Evolutionary conservation across 1,139 yeast species (phyloP).

Genomic region (Sugiyamaella neomexicana): DNA sequence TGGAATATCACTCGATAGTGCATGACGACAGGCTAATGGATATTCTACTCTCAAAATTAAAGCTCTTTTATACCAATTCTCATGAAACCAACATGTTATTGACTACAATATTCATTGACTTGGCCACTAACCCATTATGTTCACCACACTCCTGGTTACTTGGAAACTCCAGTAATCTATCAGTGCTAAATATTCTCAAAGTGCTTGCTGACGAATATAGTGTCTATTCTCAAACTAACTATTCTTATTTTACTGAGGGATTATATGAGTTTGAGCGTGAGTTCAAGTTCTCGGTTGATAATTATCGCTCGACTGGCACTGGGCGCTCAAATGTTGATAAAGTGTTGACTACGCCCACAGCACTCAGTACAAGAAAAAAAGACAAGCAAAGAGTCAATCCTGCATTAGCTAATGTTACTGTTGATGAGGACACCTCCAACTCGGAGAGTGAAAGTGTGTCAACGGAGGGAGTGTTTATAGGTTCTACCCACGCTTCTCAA

Average conservation of each 20-base stretch:
- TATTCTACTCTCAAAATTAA: slow-evolving; percentile 21
- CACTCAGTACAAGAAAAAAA: not conserved
- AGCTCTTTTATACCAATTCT: slow-evolving; percentile 31
- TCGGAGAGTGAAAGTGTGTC: not conserved
- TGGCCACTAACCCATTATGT: slow-evolving; percentile 30
- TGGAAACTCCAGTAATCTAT: not conserved
- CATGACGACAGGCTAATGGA: slow-evolving; percentile 27
- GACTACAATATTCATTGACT: slow-evolving; percentile 31
- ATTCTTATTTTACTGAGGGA: slow-evolving; percentile 22
- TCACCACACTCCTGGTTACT: slow-evolving; percentile 31
- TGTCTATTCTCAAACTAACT: slow-evolving; percentile 21
- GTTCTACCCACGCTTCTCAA: not conserved
- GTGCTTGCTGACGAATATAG: slow-evolving; percentile 22
- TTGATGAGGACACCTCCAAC: not conserved
- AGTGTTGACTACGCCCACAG: not conserved
- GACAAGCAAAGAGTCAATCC: not conserved
- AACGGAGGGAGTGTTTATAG: not conserved
- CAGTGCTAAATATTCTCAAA: slow-evolving; percentile 16
- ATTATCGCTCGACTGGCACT: slow-evolving; percentile 14
- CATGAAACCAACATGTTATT: slow-evolving; percentile 33
- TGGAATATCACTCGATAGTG: slow-evolving; percentile 23
- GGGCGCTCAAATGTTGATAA: slow-evolving; percentile 16
- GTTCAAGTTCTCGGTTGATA: not conserved
- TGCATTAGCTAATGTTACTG: not conserved
- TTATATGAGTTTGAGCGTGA: slow-evolving; percentile 26